Percentiles rank a stretch among this genome's conserved stretches.
These are phyloP conservation scores for Mesembryanthemum crystallinum DNA, from an alignment of 148 eudicot genomes.

Conservation along the genomic window DNA sequence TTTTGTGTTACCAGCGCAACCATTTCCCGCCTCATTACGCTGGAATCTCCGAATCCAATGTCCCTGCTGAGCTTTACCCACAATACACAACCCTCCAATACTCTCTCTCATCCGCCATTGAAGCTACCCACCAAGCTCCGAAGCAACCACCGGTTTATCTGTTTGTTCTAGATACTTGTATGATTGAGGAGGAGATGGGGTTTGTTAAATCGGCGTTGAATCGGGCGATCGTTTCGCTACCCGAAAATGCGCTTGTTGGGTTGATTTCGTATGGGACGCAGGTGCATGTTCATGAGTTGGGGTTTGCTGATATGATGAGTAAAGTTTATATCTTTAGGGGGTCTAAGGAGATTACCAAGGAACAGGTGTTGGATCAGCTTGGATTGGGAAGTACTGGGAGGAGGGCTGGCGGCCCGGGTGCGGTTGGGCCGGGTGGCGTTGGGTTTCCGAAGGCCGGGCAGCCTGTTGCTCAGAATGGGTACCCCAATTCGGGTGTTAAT, in stretches of 20 bases:
- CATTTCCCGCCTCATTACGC: conserved; percentile 76
- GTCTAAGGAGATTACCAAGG: conserved; percentile 61
- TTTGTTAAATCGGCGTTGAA: conserved; percentile 70
- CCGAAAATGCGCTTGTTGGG: conserved; percentile 80
- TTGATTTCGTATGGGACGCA: conserved; percentile 82
- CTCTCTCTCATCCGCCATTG: conserved; percentile 17
- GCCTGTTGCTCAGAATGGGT: conserved; percentile 38
- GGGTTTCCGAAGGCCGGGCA: conserved; percentile 23
- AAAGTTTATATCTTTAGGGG: conserved; percentile 91
- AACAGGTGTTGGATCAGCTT: conserved; percentile 92
- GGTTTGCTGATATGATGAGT: conserved; percentile 66
- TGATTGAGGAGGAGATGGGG: conserved; percentile 85
- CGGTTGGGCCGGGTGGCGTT: conserved; percentile 18
- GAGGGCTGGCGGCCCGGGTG: conserved; percentile 37
- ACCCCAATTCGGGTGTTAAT: conserved; percentile 39
- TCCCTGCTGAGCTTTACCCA: conserved; percentile 82
- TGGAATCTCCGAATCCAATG: conserved; percentile 58
- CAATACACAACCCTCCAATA: conserved; percentile 65
- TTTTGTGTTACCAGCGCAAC: conserved; percentile 79
- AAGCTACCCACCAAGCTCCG: background rate
- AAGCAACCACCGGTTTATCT: conserved; percentile 39
- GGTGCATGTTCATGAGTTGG: conserved; percentile 95
- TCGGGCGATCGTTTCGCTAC: conserved; percentile 62
- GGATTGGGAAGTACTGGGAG: conserved; percentile 47
- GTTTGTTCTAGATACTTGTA: conserved; percentile 76